Evolutionary conservation across 2,329 filamentous ascomycete species (phyloP), one percentile per base, ranked within the genome.

Genomic region (Diaporthe vaccinii): DNA sequence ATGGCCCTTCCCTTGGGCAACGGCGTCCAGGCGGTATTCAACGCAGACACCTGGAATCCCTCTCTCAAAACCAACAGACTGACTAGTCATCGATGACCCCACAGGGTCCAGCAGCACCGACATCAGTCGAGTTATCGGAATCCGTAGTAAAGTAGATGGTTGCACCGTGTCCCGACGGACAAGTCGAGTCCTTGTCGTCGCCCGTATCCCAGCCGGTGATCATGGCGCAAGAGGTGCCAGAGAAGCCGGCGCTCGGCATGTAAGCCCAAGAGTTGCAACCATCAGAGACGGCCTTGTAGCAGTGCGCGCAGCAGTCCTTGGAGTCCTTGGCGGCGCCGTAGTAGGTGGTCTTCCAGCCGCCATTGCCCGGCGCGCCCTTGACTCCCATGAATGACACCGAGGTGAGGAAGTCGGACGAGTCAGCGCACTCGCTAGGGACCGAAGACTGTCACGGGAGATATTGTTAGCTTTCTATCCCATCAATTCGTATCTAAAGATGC

Each of bases 261-360:
- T 68, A 76, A 3, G 69, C 49, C 75, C 75, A 76, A 3, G 73
- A 59, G 49, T 76, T 59, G 51, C 75, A 76, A 34, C 75, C 75
- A 2, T 62, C 39, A 1, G 67, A n/a, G 12, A 69, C 51, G 2
- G 46, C n/a, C n/a, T 49, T 53, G 57, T 59, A 75, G 65, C 75
- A 76, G n/a, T 68, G 46, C 4, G 62, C 12, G 34, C 75, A 76
- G 69, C 75, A 76, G 25, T 46, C 57, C 12, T 28, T 59, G 4
- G 75, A 58, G 31, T 73, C 49, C 7, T 46, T 58, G 12, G 73
- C 71, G 14, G 57, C 41, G 9, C 55, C 73, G 17, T 71, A 67
- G 53, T 67, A 76, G 31, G 17, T n/a, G 7, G 62, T 67, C 22
- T 55, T 41, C 70, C 74, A 76, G 46, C 70, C 58, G 34, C 59